These are phyloP conservation scores for Lichtheimia ornata DNA, from an alignment of 371 early-diverging fungal genomes.

Conservation along the genomic window DNA sequence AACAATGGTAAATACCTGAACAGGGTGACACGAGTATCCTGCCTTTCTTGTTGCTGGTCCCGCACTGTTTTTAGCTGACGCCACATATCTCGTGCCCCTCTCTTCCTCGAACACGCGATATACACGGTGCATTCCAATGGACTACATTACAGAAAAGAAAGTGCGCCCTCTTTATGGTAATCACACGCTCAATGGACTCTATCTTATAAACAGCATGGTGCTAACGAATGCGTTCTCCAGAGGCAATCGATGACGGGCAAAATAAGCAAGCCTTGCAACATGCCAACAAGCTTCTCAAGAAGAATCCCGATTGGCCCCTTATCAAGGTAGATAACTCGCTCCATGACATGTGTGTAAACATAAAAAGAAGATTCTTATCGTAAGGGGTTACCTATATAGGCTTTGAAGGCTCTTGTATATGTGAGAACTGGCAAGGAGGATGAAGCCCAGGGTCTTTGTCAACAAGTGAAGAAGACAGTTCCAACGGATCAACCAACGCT, in stretches of 20 bases:
- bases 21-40: too few species aligned
- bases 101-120: too few species aligned
- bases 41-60: too few species aligned
- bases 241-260: constrained; percentile 75
- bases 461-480: constrained; percentile 65
- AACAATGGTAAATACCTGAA: too few species aligned
- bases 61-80: too few species aligned
- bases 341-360: not conserved
- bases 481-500: constrained; percentile 76
- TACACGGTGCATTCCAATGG: constrained; percentile 11
- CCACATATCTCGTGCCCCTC: too few species aligned
- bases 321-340: constrained; percentile 51
- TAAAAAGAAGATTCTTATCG: not conserved
- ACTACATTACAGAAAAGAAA: constrained; percentile 47
- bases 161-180: constrained; percentile 53
- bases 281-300: constrained; percentile 74
- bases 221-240: constrained; percentile 27
- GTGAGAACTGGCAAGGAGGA: constrained; percentile 66
- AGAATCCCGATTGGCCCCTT: constrained; percentile 61
- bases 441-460: constrained; percentile 74
- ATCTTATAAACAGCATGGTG: not conserved
- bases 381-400: constrained; percentile 48
- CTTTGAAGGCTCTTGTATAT: constrained; percentile 81
- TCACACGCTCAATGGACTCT: not conserved
- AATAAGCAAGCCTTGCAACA: constrained; percentile 69